Percentiles rank a stretch among this genome's conserved stretches.
phyloP scores from a whole-genome alignment of 176 grass and related monocot genomes.

The Bonia amplexicaulis region DNA sequence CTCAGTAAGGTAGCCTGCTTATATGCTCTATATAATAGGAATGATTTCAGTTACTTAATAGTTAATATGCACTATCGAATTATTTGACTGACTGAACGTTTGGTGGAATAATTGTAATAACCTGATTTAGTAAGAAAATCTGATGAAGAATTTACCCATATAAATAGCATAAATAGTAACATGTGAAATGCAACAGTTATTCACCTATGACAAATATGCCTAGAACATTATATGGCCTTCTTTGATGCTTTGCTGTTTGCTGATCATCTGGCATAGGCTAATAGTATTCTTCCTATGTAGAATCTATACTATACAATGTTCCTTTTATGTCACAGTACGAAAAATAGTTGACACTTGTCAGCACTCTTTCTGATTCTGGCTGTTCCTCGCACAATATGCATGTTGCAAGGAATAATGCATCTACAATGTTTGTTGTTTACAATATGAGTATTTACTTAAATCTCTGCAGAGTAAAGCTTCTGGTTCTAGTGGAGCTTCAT shows the following conservation, averaged over 20 bases:
- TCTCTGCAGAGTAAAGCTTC: conserved; percentile 68
- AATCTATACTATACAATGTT: not conserved
- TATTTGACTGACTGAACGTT: not conserved
- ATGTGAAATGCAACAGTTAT: not conserved
- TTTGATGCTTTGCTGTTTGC: not conserved
- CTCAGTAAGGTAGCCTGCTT: conserved; percentile 63
- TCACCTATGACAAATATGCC: not conserved
- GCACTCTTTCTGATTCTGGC: not conserved
- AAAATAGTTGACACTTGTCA: conserved; percentile 5
- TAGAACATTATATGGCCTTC: not conserved
- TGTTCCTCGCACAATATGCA: not conserved
- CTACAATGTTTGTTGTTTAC: not conserved
- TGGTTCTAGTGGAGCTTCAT: conserved; percentile 64
- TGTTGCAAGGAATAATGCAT: not conserved
- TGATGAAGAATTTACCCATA: not conserved
- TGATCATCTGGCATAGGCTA: conserved; percentile 2
- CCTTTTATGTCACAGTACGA: not conserved
- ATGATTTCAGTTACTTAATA: not conserved
- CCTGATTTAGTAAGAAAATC: not conserved
- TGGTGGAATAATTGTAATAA: not conserved
- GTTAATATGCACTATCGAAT: not conserved
- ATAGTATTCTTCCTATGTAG: not conserved
- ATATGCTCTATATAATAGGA: not conserved
- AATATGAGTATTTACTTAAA: not conserved
- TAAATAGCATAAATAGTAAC: not conserved